Conservation (phyloP, 768 basidiomycete species). For the Strobilomyces dryophilus region DNA sequence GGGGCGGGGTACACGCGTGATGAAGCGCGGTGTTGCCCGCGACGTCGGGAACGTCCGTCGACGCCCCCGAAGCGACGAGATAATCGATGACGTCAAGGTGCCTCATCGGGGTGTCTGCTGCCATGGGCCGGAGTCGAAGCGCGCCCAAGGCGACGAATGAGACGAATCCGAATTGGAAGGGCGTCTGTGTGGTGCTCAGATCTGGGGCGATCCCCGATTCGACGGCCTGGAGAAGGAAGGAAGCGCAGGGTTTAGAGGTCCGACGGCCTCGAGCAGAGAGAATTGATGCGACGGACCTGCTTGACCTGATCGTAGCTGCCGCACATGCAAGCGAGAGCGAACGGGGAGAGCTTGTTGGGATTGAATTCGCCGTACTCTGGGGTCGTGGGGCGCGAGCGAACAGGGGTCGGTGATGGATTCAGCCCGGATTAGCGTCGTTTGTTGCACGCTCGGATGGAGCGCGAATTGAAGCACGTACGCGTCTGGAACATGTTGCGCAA, state of each 20-base stretch:
- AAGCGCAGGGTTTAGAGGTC: neutral
- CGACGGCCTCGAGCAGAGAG: too few species aligned
- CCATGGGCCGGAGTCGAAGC: conserved; percentile 27
- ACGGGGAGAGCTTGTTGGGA: conserved; percentile 16
- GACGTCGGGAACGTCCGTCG: conserved; percentile 42
- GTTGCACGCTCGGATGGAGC: neutral
- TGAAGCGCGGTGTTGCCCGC: conserved; percentile 48
- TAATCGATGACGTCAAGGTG: conserved; percentile 37
- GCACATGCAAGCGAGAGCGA: conserved; percentile 24
- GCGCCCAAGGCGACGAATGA: conserved; percentile 39
- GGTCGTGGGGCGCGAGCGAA: neutral
- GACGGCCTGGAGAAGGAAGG: conserved; percentile 14
- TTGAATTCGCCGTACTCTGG: conserved; percentile 21
- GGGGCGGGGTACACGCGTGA: conserved; percentile 35
- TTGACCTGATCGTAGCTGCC: conserved; percentile 19
- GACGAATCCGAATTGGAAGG: conserved; percentile 41
- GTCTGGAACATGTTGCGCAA: conserved; percentile 29
- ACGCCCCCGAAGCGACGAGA: conserved; percentile 40
- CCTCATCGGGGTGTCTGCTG: conserved; percentile 13
- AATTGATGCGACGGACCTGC: conserved; percentile 9
- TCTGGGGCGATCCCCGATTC: conserved; percentile 33
- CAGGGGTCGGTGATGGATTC: neutral
- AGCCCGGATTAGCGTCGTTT: neutral
- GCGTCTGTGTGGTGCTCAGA: conserved; percentile 38
- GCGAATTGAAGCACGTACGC: conserved; percentile 14